Evolutionary conservation across 441 rosid species (phyloP).

Genomic region (Daphne laureola): DNA sequence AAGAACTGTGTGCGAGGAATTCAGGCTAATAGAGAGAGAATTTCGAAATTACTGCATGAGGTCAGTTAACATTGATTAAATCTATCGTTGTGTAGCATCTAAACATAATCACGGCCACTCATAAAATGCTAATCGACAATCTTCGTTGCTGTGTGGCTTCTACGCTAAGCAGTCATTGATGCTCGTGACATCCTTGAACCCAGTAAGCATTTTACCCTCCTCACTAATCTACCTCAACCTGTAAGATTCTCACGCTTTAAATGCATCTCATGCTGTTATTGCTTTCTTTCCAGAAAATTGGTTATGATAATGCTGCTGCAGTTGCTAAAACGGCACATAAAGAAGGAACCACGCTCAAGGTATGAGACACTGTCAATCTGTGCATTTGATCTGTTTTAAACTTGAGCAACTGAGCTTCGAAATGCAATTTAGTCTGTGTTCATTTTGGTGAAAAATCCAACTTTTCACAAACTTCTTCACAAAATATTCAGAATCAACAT

Average conservation of each 20-base stretch:
- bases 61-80: conserved; percentile 23
- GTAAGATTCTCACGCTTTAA: not conserved
- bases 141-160: no score
- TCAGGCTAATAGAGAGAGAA: conserved; percentile 79
- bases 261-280: conserved; percentile 3
- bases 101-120: no score
- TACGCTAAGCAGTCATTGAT: conserved; percentile 61
- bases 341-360: conserved; percentile 90
- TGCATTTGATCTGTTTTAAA: not conserved
- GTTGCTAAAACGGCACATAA: conserved; percentile 98
- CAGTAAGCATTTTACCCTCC: conserved; percentile 46
- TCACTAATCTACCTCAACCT: conserved; percentile 4
- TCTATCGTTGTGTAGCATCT: not conserved
- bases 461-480: no score
- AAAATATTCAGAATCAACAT: not conserved
- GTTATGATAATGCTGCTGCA: conserved; percentile 95
- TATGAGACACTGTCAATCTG: conserved; percentile 8
- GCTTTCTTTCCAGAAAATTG: conserved; percentile 61
- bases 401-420: not conserved
- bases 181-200: conserved; percentile 97
- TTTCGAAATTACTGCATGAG: conserved; percentile 87
- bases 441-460: no score
- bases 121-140: no score
- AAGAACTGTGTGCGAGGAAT: conserved; percentile 92
- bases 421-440: no score